A percentile compares a stretch with the other conserved stretches of the same genome.
Conservation (phyloP, 495 filamentous ascomycete species). For the Penicillium daleae region DNA sequence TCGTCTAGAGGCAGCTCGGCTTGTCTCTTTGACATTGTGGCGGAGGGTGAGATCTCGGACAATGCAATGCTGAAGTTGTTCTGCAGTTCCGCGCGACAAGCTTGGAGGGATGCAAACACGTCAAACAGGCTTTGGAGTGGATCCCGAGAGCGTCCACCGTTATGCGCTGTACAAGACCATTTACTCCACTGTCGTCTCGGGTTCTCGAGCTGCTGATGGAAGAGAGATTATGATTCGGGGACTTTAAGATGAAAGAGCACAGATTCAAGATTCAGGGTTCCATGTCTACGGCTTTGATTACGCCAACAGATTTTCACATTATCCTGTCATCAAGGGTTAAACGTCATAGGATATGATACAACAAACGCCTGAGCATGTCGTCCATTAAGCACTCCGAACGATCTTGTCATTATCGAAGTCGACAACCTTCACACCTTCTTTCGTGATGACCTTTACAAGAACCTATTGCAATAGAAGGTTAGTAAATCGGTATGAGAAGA, state of each 20-base stretch:
- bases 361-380: constrained; percentile 34
- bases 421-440: constrained; percentile 83
- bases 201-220: not conserved
- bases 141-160: not conserved
- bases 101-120: constrained; percentile 42
- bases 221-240: not conserved
- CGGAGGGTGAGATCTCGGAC: constrained; percentile 18
- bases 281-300: constrained; percentile 14
- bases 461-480: constrained; percentile 49
- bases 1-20: constrained; percentile 79
- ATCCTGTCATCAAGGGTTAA: constrained; percentile 37
- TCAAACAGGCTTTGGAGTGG: constrained; percentile 38
- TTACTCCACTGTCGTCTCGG: not conserved
- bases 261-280: not conserved
- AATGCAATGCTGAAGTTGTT: constrained; percentile 5
- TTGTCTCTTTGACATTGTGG: constrained; percentile 73
- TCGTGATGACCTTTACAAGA: constrained; percentile 88
- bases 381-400: constrained; percentile 65
- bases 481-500: not conserved
- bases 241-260: not conserved
- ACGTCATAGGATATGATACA: constrained; percentile 51
- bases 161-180: not conserved
- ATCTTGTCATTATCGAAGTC: constrained; percentile 79
- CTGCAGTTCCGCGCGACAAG: constrained; percentile 8
- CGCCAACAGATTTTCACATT: constrained; percentile 16